phyloP scores from a whole-genome alignment of 2,329 filamentous ascomycete genomes.

The Penicillium sp. region DNA sequence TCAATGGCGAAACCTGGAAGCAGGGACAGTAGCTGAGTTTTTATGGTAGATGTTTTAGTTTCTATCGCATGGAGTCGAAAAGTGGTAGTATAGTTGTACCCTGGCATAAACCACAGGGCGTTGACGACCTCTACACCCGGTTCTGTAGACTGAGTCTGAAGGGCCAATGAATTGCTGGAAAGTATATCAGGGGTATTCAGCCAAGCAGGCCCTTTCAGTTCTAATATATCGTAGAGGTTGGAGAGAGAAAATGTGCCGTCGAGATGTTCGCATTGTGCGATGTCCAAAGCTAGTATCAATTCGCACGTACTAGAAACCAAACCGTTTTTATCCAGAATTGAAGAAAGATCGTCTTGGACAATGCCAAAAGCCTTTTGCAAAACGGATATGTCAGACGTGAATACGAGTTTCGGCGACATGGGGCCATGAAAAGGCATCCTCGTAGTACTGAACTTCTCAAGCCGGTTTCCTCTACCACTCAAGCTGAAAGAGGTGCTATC shows the following conservation, averaged over 20 bases:
- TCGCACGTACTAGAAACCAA: background rate
- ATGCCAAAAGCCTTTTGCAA: background rate
- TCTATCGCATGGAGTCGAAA: background rate
- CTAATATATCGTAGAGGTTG: background rate
- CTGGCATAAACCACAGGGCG: background rate
- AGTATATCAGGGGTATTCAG: background rate
- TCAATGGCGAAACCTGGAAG: background rate
- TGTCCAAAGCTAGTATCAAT: background rate
- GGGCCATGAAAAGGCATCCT: background rate
- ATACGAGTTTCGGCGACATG: background rate
- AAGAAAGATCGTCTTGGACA: background rate
- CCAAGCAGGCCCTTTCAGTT: background rate
- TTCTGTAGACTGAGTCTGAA: background rate
- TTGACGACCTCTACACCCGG: background rate
- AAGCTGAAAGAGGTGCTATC: background rate
- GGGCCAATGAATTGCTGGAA: background rate
- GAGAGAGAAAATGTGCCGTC: background rate
- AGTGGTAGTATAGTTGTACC: background rate
- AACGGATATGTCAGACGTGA: background rate
- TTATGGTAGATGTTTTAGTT: background rate
- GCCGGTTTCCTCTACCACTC: background rate
- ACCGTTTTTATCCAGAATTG: background rate
- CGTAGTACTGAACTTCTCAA: background rate
- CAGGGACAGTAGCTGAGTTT: background rate
- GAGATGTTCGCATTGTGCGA: background rate